These are phyloP conservation scores for Termitomyces sp. DNA, from an alignment of 768 basidiomycete species.

Conservation along the genomic window DNA sequence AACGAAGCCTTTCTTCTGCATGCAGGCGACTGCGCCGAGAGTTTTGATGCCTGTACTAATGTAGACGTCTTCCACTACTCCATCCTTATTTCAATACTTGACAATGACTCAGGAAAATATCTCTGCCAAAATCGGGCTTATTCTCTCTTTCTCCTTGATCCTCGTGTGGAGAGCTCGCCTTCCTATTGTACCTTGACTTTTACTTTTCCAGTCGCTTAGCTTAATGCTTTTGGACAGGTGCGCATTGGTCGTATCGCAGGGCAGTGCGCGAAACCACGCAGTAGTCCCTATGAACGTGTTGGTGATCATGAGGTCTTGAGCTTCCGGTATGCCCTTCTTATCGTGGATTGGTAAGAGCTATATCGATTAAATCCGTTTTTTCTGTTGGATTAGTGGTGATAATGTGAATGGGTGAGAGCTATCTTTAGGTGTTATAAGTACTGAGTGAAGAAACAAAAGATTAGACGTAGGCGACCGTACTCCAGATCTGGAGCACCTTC, in stretches of 20 bases:
- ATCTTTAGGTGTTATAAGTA: no score
- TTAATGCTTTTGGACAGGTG: constrained; percentile 35
- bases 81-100: neutral
- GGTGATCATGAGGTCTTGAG: constrained; percentile 74
- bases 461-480: constrained; percentile 72
- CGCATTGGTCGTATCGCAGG: constrained; percentile 92
- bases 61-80: constrained; percentile 36
- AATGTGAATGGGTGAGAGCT: constrained; percentile 82
- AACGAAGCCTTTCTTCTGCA: constrained; percentile 93
- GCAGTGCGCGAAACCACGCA: constrained; percentile 93
- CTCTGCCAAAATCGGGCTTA: constrained; percentile 81
- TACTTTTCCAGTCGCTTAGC: neutral
- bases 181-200: constrained; percentile 70
- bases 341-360: no score
- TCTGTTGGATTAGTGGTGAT: constrained; percentile 76
- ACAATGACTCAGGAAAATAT: constrained; percentile 64
- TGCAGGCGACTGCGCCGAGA: constrained; percentile 97
- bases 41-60: constrained; percentile 87
- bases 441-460: no score
- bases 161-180: constrained; percentile 90
- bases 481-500: constrained; percentile 85
- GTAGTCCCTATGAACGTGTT: constrained; percentile 75
- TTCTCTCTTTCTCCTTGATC: constrained; percentile 93
- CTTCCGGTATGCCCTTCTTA: constrained; percentile 65
- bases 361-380: neutral